Evolutionary conservation across 2,329 filamentous ascomycete species (phyloP), one percentile per base, ranked within the genome.

Genomic region (Trichoderma sp.): DNA sequence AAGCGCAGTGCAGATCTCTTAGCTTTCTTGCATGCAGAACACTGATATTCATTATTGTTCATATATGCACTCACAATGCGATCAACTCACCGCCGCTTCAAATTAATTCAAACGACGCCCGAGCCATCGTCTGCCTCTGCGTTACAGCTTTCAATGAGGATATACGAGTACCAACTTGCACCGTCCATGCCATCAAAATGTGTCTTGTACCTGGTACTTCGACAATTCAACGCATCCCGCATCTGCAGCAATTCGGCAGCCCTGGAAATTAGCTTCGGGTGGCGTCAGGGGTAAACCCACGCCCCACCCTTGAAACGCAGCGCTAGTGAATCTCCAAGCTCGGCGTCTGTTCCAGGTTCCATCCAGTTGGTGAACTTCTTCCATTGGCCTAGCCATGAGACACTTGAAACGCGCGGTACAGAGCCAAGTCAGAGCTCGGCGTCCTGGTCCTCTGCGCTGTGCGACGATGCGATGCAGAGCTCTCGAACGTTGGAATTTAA

Each of bases 341-440:
- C 65, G 72, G 72, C 72, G 72, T 56, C 64, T 64, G 72, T 75
- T 75, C 72, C 71, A 74, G 56, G 72, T 75, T 75, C 72, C 71
- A 74, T 74, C 50, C 63, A 50, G 63, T 24, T 60, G 53, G 63
- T 59, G 45, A 60, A 24, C 63, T 63, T 50, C 72, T 68, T 63
- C 38, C 41, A 75, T 68, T 75, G 64, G 72, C 38, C 38, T 60
- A 63, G 64, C 63, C 29, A n/a, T 24, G 29, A 33, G 59, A 56
- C 53, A 75, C 38, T 63, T 75, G 72, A 75, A 75, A 75, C 72
- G 56, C 72, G 64, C 53, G 72, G 60, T 73, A 65, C 59, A 53
- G 41, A 56, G 59, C 59, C 56, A 41, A 50, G 68, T 50, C 59
- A 33, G 29, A 29, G 45, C 27, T 38, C 27, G 27, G 38, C 24